Conservation (phyloP, 2,329 filamentous ascomycete species). For the Sodiomyces alkalinus region DNA sequence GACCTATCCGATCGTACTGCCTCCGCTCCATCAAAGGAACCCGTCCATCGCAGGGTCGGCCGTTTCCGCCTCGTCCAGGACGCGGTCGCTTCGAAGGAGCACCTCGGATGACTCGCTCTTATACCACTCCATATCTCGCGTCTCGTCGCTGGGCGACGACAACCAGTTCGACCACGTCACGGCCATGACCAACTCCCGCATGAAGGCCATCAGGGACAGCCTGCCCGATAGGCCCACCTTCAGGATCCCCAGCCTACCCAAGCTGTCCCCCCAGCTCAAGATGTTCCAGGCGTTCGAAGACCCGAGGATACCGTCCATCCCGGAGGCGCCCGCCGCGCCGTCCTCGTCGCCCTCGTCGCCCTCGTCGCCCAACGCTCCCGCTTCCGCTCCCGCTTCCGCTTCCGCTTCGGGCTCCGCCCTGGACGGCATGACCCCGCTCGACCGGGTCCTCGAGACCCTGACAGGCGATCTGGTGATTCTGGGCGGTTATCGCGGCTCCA, state of each 20-base stretch:
- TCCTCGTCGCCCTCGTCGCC: too few relatives aligned
- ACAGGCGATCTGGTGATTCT: slow-evolving; percentile 78
- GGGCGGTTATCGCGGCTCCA: slow-evolving; percentile 79
- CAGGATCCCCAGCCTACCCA: slow-evolving; percentile 50
- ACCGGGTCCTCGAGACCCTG: slow-evolving; percentile 47
- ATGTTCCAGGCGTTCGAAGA: slow-evolving; percentile 6
- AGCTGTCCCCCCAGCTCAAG: slow-evolving; percentile 24
- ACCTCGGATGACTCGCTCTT: slow-evolving; percentile 70
- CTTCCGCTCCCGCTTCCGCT: too few relatives aligned
- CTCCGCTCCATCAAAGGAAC: too few relatives aligned
- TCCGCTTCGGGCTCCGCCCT: slow-evolving; percentile 3
- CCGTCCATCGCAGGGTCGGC: slow-evolving; percentile 1
- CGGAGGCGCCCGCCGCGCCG: slow-evolving; percentile 15
- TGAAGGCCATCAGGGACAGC: slow-evolving; percentile 84
- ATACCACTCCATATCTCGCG: slow-evolving; percentile 58
- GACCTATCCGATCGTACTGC: slow-evolving; percentile 1
- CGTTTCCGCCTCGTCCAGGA: slow-evolving; percentile 2
- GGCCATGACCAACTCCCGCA: slow-evolving; percentile 73
- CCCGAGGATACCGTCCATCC: slow-evolving; percentile 5
- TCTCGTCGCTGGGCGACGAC: slow-evolving; percentile 75
- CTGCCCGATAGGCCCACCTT: slow-evolving; percentile 67
- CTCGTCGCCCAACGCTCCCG: too few relatives aligned
- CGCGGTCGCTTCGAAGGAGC: slow-evolving; percentile 34
- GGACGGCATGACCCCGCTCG: slow-evolving; percentile 20
- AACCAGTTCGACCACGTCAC: slow-evolving; percentile 64